Base-by-base conservation (phyloP, 169 alveolate species). In the Eimeria falciformis region DNA sequence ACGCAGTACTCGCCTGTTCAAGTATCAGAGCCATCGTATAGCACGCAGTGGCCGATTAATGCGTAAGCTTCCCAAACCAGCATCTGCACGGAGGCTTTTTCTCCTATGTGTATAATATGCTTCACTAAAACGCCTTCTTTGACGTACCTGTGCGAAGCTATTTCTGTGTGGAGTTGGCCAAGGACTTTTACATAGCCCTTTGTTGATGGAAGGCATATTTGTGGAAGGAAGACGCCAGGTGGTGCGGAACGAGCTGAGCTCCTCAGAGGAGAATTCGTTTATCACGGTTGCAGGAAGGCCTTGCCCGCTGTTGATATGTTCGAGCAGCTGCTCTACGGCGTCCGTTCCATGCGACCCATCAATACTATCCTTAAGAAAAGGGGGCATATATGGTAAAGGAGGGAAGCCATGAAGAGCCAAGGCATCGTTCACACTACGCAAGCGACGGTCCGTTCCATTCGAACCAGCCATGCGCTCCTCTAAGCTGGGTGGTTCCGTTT, bases 101-200 rank as follows among this genome's bases (percentile, higher is more conserved):
- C 12, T n/a, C 55, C 17, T n/a, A 71, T 71, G 83, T 37, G 5
- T 9, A 37, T 11, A 37, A 71, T 9, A 68, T n/a, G n/a, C n/a
- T n/a, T 23, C 7, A 18, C 25, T 75, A 25, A 0, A 62, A 9
- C 37, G 25, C 73, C 25, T 14, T 40, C 71, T 29, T 37, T 75
- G 40, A n/a, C 92, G 25, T 45, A 92, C 94, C 85, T 92, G 94
- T n/a, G 93, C 92, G 33, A 68, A 62, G 14, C 93, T 86, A 23
- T 91, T 84, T 27, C 94, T 90, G 81, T 92, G 94, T 12, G 94
- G 91, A n/a, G 71, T 45, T 6, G 94, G 90, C 94, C 94, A 92
- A 3, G 94, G 92, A 94, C 95, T 94, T 33, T 53, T 55, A 46
- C 90, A 94, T 21, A 89, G 93, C 33, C 93, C 93, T 12, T 37